Base-by-base conservation (phyloP, 805 yeast genomes). In the Gaillardinia entomophila region DNA sequence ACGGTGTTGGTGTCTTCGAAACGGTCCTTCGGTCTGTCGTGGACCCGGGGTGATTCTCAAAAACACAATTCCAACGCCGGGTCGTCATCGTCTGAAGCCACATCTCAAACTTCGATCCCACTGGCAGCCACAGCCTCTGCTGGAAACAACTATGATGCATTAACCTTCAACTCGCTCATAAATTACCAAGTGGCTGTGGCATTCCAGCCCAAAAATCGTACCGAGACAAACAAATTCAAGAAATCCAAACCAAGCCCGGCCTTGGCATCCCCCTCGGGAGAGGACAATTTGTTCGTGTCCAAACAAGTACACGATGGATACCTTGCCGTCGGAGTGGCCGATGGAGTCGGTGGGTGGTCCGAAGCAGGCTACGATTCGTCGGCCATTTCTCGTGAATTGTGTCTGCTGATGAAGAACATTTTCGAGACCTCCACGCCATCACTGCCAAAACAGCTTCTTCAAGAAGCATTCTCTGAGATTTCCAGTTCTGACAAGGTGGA, bases 281-380 rank as follows among this genome's bases (percentile, higher is more conserved):
- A 84, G 49, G 94, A 84, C 49, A 83, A 80, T 49, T 77, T 68
- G 45, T 76, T 83, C 36, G 64, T 79, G 17, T 67, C 75, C 6
- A 56, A 56, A 15, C 60, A 60, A 18, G 55, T 49, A 13, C 17
- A 15, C 1, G 60, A 61, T 31, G 66, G 70, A 3, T 58, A 57
- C 18, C 40, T 80, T 0, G 74, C 82, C 4, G 68, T 79, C n/a
- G 94, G 90, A 15, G 92, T 84, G 3, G 82, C 96, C 4, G 98
- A 90, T 60, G 98, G 98, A 11, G 97, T 92, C 3, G 97, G 97
- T 12, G 97, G 97, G 3, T 90, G 97, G 97, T 75, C 84, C 1
- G 92, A 85, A 39, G 80, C 84, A 29, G 97, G 97, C 0, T 82
- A 77, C 47, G 96, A 90, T 54, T 84, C 96, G 2, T 74, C 87